These are phyloP conservation scores for Scenedesmus sp. DNA, from an alignment of 163 green algal genomes.

Conservation along the genomic window DNA sequence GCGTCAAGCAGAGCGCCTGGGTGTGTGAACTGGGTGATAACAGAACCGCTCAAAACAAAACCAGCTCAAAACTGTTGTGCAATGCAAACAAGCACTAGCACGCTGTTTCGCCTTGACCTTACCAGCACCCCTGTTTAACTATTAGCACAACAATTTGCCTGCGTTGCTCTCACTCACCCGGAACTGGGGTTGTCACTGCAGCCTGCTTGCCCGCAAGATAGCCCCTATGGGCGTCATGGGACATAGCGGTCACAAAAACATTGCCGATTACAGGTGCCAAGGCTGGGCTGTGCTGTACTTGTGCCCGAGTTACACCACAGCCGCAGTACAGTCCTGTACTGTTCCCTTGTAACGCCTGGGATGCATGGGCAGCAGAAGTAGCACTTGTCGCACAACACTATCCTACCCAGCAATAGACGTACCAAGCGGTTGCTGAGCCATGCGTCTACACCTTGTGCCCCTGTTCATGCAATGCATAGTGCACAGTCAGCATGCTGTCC, in stretches of 20 bases:
- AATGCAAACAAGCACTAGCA: background rate
- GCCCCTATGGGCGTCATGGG: conserved; percentile 40
- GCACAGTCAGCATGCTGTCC: background rate
- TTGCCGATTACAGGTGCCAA: conserved; percentile 27
- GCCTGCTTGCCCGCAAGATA: background rate
- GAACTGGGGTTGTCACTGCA: background rate
- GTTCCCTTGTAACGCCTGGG: background rate
- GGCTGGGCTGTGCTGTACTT: background rate
- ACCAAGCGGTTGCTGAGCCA: no score
- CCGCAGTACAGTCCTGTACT: background rate
- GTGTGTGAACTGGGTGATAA: background rate
- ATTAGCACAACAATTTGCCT: no score
- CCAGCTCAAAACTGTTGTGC: background rate
- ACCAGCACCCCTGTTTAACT: no score
- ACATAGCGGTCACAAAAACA: conserved; percentile 33
- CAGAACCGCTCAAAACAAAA: background rate
- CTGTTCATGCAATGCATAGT: background rate
- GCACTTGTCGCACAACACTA: no score
- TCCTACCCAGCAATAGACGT: no score
- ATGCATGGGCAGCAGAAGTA: background rate
- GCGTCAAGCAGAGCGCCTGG: background rate
- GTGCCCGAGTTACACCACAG: background rate
- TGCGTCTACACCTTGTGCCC: background rate
- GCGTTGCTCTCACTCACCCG: background rate
- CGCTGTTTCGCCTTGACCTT: no score